These are phyloP conservation scores for Cordyceps javanica DNA, from an alignment of 2,329 filamentous ascomycete genomes.

Conservation along the genomic window DNA sequence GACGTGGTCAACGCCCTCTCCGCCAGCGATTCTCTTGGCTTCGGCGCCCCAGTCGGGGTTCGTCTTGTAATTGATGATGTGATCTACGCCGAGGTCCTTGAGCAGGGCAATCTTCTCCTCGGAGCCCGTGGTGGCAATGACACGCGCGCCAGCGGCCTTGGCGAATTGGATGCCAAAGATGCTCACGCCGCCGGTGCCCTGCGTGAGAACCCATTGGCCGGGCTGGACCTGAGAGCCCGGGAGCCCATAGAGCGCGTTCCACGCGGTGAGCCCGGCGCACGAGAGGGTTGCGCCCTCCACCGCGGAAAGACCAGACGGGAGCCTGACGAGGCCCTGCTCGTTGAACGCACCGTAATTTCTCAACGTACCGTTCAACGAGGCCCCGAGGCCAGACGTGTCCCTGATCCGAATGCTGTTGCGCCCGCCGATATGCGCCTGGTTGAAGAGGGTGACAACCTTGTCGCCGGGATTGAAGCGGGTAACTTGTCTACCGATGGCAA, in stretches of 20 bases:
- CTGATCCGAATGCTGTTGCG: conserved; percentile 28
- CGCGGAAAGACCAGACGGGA: conserved; percentile 49
- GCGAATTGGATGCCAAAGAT: conserved; percentile 59
- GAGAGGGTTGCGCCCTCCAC: conserved; percentile 51
- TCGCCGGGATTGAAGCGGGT: conserved; percentile 46
- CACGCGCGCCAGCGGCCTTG: conserved; percentile 41
- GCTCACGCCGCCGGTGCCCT: conserved; percentile 65
- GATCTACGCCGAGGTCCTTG: conserved; percentile 41
- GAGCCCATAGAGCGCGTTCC: conserved; percentile 59
- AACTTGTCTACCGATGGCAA: conserved; percentile 45
- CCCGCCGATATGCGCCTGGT: conserved; percentile 46
- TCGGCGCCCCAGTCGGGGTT: conserved; percentile 39
- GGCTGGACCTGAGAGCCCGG: conserved; percentile 40
- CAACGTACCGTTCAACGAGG: conserved; percentile 60
- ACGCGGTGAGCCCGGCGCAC: conserved; percentile 58
- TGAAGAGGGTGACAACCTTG: conserved; percentile 56
- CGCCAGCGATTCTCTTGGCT: conserved; percentile 36
- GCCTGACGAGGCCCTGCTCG: conserved; percentile 59
- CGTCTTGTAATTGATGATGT: conserved; percentile 45
- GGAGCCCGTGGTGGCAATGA: conserved; percentile 44
- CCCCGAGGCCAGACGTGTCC: conserved; percentile 56
- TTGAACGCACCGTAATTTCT: conserved; percentile 61
- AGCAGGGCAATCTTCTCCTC: conserved; percentile 36
- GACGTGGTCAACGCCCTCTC: conserved; percentile 40
- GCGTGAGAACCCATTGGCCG: conserved; percentile 55